Conservation (phyloP, 2,329 filamentous ascomycete genomes). For the Ceratocystis destructans region DNA sequence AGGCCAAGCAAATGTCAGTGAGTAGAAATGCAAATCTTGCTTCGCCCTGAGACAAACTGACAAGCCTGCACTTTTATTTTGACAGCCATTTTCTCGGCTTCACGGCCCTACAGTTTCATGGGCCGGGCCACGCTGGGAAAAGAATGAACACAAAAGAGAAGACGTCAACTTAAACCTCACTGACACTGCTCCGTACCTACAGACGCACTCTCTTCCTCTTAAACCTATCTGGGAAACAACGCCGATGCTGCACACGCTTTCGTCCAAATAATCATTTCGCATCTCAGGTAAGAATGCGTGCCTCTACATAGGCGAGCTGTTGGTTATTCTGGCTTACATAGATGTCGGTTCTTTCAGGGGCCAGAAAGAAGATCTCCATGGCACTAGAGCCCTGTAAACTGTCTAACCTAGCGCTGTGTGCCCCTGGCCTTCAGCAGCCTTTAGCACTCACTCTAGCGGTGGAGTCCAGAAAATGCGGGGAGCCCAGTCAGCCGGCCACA, state of each 20-base stretch:
- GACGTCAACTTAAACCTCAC: background rate
- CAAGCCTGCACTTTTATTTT: background rate
- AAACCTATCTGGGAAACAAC: constrained; percentile 17
- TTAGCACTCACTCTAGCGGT: background rate
- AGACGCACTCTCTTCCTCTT: background rate
- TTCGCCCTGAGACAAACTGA: background rate
- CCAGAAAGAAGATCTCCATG: background rate
- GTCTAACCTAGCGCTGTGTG: background rate
- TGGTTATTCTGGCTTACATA: background rate
- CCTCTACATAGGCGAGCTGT: background rate
- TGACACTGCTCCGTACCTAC: background rate
- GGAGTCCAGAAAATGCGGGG: background rate
- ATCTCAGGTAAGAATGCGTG: background rate
- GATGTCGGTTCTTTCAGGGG: background rate
- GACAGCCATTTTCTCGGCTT: background rate
- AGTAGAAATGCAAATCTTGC: background rate
- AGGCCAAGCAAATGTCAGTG: background rate
- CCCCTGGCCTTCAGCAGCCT: background rate
- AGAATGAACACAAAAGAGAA: background rate
- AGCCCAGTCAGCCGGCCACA: background rate
- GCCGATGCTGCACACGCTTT: background rate
- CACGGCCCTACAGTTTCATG: background rate
- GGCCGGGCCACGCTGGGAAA: background rate
- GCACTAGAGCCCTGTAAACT: background rate
- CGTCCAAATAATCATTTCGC: too few species aligned